A percentile compares a stretch with the other conserved stretches of the same genome.
Conservation (phyloP, 2,329 filamentous ascomycete species). For the Penicillium sclerotigenum region DNA sequence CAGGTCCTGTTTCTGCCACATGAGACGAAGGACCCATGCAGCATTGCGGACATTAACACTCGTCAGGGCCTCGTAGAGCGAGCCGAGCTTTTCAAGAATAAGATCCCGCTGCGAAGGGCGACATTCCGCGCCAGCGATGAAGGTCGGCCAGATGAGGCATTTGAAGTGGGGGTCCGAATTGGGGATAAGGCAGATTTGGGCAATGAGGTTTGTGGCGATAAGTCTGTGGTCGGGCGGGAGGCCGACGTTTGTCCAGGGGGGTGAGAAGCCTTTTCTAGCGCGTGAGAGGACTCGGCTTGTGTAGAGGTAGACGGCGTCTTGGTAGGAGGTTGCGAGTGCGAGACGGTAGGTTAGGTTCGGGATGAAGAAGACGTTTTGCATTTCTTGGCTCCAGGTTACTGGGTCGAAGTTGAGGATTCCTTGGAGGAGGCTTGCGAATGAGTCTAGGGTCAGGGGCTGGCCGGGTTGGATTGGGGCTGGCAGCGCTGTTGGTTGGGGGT, state of each 20-base stretch:
- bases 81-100: constrained; percentile 33
- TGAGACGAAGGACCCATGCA: constrained; percentile 39
- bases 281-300: constrained; percentile 39
- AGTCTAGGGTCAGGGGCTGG: constrained; percentile 30
- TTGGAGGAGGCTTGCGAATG: constrained; percentile 33
- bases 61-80: constrained; percentile 36
- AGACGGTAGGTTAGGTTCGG: constrained; percentile 48
- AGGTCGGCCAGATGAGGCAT: constrained; percentile 45
- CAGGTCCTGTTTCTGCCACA: constrained; percentile 42
- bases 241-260: constrained; percentile 24
- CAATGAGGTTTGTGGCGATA: constrained; percentile 33
- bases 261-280: constrained; percentile 23
- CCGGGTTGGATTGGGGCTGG: constrained; percentile 27
- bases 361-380: constrained; percentile 46
- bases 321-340: constrained; percentile 44
- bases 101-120: constrained; percentile 31
- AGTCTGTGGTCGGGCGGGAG: constrained; percentile 30
- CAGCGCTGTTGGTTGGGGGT: constrained; percentile 28
- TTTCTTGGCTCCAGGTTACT: constrained; percentile 36
- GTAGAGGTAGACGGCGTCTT: constrained; percentile 42
- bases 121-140: constrained; percentile 44
- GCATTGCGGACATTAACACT: constrained; percentile 42
- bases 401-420: constrained; percentile 42
- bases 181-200: constrained; percentile 37
- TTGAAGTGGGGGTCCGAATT: constrained; percentile 41